A percentile compares a stretch with the other conserved stretches of the same genome.
These are phyloP conservation scores for Delphinella strobiligena DNA, from an alignment of 2,329 filamentous ascomycete genomes.

Conservation along the genomic window DNA sequence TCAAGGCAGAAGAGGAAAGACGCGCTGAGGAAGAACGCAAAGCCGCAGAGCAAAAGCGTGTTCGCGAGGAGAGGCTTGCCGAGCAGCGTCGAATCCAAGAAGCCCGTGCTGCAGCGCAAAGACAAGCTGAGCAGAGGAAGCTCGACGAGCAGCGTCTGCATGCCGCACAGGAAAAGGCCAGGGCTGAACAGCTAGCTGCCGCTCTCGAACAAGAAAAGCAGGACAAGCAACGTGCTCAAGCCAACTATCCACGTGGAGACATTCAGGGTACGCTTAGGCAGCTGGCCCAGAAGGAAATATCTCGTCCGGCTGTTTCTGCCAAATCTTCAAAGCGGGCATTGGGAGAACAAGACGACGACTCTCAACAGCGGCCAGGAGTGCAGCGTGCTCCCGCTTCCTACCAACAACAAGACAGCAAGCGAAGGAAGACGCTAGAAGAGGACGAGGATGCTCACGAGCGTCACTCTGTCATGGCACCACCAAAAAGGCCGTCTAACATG, in stretches of 20 bases:
- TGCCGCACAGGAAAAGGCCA: slow-evolving; percentile 18
- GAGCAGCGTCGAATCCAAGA: slow-evolving; percentile 25
- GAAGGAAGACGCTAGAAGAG: slow-evolving; percentile 64
- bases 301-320: slow-evolving; percentile 52
- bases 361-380: slow-evolving; percentile 40
- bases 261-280: slow-evolving; percentile 39
- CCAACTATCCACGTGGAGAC: slow-evolving; percentile 31
- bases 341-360: slow-evolving; percentile 51
- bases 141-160: slow-evolving; percentile 42
- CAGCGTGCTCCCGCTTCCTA: slow-evolving; percentile 38
- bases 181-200: slow-evolving; percentile 14
- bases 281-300: slow-evolving; percentile 48
- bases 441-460: slow-evolving; percentile 52
- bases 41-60: slow-evolving; percentile 25
- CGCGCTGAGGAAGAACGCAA: slow-evolving; percentile 25
- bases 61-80: slow-evolving; percentile 23
- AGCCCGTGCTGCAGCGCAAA: slow-evolving; percentile 24
- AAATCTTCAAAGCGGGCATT: slow-evolving; percentile 63
- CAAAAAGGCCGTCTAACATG: slow-evolving; percentile 67
- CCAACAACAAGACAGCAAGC: slow-evolving; percentile 63
- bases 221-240: slow-evolving; percentile 15
- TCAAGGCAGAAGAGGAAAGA: slow-evolving; percentile 51
- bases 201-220: slow-evolving; percentile 20
- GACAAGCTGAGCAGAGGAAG: slow-evolving; percentile 21
- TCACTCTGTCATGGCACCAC: slow-evolving; percentile 64